Evolutionary conservation across 2,329 filamentous ascomycete genomes (phyloP).

Genomic region (Nakataea oryzae): DNA sequence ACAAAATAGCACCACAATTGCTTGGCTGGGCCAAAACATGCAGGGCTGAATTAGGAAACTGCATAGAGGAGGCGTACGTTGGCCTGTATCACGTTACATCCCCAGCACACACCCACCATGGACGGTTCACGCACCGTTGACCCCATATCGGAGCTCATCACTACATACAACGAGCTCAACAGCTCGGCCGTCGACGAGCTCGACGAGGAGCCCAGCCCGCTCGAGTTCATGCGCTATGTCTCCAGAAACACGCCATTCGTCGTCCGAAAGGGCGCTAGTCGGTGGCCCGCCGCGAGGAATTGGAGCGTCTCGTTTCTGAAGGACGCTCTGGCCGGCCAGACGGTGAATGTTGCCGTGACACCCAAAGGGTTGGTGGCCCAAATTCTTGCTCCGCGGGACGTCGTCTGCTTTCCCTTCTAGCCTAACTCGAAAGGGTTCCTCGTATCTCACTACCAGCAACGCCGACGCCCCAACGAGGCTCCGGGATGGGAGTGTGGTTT

Average conservation of each 20-base stretch:
- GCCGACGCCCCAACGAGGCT: slow-evolving; percentile 41
- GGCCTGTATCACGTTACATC: neutral
- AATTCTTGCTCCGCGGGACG: slow-evolving; percentile 3
- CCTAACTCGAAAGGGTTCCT: neutral
- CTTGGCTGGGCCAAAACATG: no score
- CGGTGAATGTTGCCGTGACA: slow-evolving; percentile 70
- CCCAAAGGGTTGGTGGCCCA: slow-evolving; percentile 43
- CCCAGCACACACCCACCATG: neutral
- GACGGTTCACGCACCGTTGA: slow-evolving; percentile 14
- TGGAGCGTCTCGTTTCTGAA: slow-evolving; percentile 57
- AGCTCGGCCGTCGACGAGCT: slow-evolving; percentile 48
- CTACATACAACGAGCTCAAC: slow-evolving; percentile 67
- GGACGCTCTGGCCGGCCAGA: slow-evolving; percentile 38
- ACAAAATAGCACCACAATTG: neutral
- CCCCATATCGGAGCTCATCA: slow-evolving; percentile 45
- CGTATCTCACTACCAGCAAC: slow-evolving; percentile 19
- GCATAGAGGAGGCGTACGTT: no score
- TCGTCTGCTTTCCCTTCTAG: neutral
- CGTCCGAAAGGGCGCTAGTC: slow-evolving; percentile 47
- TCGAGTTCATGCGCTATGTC: slow-evolving; percentile 74
- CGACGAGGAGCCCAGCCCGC: slow-evolving; percentile 53
- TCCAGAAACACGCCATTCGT: slow-evolving; percentile 67
- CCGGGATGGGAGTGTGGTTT: slow-evolving; percentile 29
- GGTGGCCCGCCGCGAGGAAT: slow-evolving; percentile 50
- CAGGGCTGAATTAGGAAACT: no score